Evolutionary conservation across 371 early-diverging fungal genomes (phyloP).

Genomic region (Syncephalastrum sp.): DNA sequence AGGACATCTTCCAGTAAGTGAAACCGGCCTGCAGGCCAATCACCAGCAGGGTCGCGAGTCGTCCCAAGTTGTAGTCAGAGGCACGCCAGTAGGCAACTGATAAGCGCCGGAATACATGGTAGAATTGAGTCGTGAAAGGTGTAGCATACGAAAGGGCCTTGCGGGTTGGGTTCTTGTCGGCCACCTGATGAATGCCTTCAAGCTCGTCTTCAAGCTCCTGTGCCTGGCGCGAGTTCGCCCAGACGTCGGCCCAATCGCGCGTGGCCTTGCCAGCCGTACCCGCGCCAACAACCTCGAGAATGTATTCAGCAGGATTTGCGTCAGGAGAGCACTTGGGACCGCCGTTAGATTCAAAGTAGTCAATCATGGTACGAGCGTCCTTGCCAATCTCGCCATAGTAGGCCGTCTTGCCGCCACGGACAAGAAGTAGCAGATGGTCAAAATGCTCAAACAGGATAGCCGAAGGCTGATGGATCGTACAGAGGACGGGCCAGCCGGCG

Average conservation of each 20-base stretch:
- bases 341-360: constrained; percentile 64
- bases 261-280: constrained; percentile 43
- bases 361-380: constrained; percentile 49
- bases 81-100: constrained; percentile 52
- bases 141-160: constrained; percentile 27
- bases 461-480: constrained; percentile 72
- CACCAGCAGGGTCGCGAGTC: constrained; percentile 38
- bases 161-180: constrained; percentile 16
- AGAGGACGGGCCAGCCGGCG: constrained; percentile 59
- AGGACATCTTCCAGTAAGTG: constrained; percentile 54
- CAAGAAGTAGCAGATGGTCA: constrained; percentile 66
- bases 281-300: constrained; percentile 51
- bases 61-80: constrained; percentile 57
- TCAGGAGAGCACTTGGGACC: constrained; percentile 50
- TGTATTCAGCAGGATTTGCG: constrained; percentile 74
- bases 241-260: constrained; percentile 57
- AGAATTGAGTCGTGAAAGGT: constrained; percentile 28
- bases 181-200: constrained; percentile 19
- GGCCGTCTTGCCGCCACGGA: constrained; percentile 59
- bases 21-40: constrained; percentile 48
- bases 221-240: constrained; percentile 41
- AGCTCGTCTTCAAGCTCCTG: constrained; percentile 23
- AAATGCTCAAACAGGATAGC: constrained; percentile 64
- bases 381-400: constrained; percentile 68
- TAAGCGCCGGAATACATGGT: constrained; percentile 48